phyloP scores from a whole-genome alignment of 371 early-diverging fungal species.

The Mucor lusitanicus region DNA sequence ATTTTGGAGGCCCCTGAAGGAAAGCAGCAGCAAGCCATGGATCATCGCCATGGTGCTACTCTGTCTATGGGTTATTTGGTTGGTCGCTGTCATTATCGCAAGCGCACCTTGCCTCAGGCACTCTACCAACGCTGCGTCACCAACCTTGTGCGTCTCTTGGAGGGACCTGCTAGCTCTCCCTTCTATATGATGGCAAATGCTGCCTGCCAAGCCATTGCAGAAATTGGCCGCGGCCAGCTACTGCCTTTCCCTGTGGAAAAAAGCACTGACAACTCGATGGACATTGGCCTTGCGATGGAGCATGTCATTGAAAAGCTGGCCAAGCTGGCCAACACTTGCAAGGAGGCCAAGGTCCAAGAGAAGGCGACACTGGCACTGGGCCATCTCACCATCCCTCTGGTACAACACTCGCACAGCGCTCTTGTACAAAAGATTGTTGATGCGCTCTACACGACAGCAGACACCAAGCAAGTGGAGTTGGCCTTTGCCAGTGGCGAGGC shows the following conservation, averaged over 20 bases:
- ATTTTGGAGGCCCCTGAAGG: slow-evolving; percentile 35
- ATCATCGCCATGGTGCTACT: slow-evolving; percentile 69
- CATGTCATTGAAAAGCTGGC: slow-evolving; percentile 52
- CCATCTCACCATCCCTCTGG: slow-evolving; percentile 61
- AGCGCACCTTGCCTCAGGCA: slow-evolving; percentile 36
- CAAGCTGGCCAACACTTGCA: slow-evolving; percentile 50
- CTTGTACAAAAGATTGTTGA: slow-evolving; percentile 47
- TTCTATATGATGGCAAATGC: slow-evolving; percentile 51
- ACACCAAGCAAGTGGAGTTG: slow-evolving; percentile 79
- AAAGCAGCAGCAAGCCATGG: slow-evolving; percentile 31
- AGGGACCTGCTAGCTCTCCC: slow-evolving; percentile 41
- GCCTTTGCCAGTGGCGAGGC: slow-evolving; percentile 88
- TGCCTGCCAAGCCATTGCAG: slow-evolving; percentile 65
- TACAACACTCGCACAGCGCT: slow-evolving; percentile 16
- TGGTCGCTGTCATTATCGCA: slow-evolving; percentile 67
- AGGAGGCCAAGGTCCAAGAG: slow-evolving; percentile 80
- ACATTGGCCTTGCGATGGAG: slow-evolving; percentile 23
- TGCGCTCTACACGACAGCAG: slow-evolving; percentile 63
- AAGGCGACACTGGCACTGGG: slow-evolving; percentile 70
- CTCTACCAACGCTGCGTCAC: slow-evolving; percentile 42
- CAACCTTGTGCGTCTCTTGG: slow-evolving; percentile 46
- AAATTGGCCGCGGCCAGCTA: slow-evolving; percentile 64
- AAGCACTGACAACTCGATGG: slow-evolving; percentile 28
- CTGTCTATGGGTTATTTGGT: slow-evolving; percentile 71
- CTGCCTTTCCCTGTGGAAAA: slow-evolving; percentile 31